Evolutionary conservation across 1,284 basidiomycete genomes (phyloP).

Genomic region (Ceratobasidium sp.): DNA sequence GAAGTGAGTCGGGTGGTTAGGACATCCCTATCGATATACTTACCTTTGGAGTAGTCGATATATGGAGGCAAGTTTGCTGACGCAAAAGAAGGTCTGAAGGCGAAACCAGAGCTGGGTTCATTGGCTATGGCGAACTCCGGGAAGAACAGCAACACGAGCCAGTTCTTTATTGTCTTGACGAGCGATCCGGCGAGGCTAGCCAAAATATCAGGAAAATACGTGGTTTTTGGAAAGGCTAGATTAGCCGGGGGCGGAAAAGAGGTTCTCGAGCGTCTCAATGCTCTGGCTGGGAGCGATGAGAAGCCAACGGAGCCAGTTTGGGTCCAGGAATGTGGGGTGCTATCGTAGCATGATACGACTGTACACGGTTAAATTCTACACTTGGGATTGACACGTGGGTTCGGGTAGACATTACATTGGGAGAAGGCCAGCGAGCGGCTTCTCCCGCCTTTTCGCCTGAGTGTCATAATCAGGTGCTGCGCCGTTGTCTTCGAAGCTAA

Average conservation of each 20-base stretch:
- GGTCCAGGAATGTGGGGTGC: slow-evolving; percentile 57
- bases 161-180: slow-evolving; percentile 60
- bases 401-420: background rate
- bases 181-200: slow-evolving; percentile 54
- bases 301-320: slow-evolving; percentile 55
- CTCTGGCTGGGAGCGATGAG: slow-evolving; percentile 53
- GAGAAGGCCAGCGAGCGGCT: background rate
- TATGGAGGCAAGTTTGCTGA: slow-evolving; percentile 61
- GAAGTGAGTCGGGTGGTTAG: slow-evolving; percentile 53
- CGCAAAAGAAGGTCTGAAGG: slow-evolving; percentile 58
- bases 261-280: slow-evolving; percentile 54
- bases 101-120: slow-evolving; percentile 54
- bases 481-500: slow-evolving; percentile 54
- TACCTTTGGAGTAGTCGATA: slow-evolving; percentile 53
- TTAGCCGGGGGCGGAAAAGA: slow-evolving; percentile 50
- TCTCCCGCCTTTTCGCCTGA: slow-evolving; percentile 46
- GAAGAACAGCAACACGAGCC: slow-evolving; percentile 56
- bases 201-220: slow-evolving; percentile 60
- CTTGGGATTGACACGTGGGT: background rate
- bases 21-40: background rate
- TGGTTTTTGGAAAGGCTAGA: slow-evolving; percentile 56
- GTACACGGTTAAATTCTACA: background rate
- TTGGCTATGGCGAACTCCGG: slow-evolving; percentile 60
- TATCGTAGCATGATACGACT: slow-evolving; percentile 42
- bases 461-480: slow-evolving; percentile 52